These are phyloP conservation scores for Nasturtium officinale DNA, from an alignment of 345 rosid genomes.

Conservation along the genomic window DNA sequence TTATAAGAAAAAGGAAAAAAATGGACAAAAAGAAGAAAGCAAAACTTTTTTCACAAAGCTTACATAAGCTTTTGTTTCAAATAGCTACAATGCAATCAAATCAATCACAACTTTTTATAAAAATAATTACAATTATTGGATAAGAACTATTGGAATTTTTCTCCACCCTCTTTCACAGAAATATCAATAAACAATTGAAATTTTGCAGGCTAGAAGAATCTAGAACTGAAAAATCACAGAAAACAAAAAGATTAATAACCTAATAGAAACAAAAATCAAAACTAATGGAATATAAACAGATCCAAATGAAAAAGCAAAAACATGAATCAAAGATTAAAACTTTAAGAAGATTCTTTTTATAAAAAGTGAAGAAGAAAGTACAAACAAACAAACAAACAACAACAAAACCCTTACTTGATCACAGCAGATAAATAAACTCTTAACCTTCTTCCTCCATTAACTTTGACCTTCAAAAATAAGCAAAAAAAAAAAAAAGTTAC, in stretches of 20 bases:
- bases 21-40: constrained; percentile 51
- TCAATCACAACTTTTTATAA: constrained; percentile 1
- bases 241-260: constrained; percentile 9
- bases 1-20: constrained; percentile 43
- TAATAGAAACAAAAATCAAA: constrained; percentile 15
- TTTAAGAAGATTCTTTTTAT: constrained; percentile 21
- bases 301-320: constrained; percentile 28
- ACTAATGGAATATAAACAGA: constrained; percentile 36
- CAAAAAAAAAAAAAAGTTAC: not conserved
- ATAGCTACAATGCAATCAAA: constrained; percentile 47
- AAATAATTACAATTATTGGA: not conserved
- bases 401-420: constrained; percentile 35
- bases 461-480: constrained; percentile 13
- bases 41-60: constrained; percentile 51
- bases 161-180: constrained; percentile 12
- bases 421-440: constrained; percentile 24
- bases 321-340: constrained; percentile 31
- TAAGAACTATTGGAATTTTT: constrained; percentile 10
- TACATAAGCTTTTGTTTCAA: constrained; percentile 45
- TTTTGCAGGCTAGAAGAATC: constrained; percentile 37
- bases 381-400: not conserved
- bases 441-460: constrained; percentile 32
- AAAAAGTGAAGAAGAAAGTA: constrained; percentile 26
- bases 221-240: constrained; percentile 25
- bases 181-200: constrained; percentile 41